phyloP scores from a whole-genome alignment of 805 yeast species.

The Metschnikowia gelsemii region DNA sequence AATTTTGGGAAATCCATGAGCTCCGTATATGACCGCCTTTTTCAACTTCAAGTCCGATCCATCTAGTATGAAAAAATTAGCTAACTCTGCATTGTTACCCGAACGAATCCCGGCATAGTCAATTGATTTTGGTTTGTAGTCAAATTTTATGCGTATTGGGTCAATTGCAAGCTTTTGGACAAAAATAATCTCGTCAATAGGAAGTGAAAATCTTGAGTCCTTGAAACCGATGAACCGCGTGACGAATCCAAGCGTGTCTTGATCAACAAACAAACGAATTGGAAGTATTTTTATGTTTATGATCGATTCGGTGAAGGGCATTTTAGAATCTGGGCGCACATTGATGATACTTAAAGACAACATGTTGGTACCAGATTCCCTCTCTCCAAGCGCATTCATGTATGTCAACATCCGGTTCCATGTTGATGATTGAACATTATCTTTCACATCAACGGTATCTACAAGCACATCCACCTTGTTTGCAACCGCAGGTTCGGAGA shows the following conservation, averaged over 20 bases:
- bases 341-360: constrained; percentile 51
- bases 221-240: constrained; percentile 79
- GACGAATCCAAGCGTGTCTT: constrained; percentile 85
- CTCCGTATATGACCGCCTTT: constrained; percentile 66
- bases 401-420: constrained; percentile 84
- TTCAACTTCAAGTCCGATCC: constrained; percentile 73
- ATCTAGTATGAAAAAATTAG: constrained; percentile 85
- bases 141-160: constrained; percentile 63
- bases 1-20: constrained; percentile 68
- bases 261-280: constrained; percentile 81
- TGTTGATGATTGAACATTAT: constrained; percentile 81
- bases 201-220: constrained; percentile 62
- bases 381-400: constrained; percentile 64
- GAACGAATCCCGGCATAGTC: constrained; percentile 83
- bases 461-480: constrained; percentile 50
- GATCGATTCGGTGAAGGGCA: constrained; percentile 70
- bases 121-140: constrained; percentile 87
- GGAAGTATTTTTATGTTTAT: constrained; percentile 63
- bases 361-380: constrained; percentile 71
- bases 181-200: constrained; percentile 65
- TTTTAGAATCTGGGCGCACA: constrained; percentile 58
- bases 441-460: constrained; percentile 60
- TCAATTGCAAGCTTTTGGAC: constrained; percentile 67
- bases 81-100: constrained; percentile 82
- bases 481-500: constrained; percentile 42